Percentiles rank a stretch among this genome's conserved stretches.
These are phyloP conservation scores for Termitomyces sp. DNA, from an alignment of 768 basidiomycete genomes.

Conservation along the genomic window DNA sequence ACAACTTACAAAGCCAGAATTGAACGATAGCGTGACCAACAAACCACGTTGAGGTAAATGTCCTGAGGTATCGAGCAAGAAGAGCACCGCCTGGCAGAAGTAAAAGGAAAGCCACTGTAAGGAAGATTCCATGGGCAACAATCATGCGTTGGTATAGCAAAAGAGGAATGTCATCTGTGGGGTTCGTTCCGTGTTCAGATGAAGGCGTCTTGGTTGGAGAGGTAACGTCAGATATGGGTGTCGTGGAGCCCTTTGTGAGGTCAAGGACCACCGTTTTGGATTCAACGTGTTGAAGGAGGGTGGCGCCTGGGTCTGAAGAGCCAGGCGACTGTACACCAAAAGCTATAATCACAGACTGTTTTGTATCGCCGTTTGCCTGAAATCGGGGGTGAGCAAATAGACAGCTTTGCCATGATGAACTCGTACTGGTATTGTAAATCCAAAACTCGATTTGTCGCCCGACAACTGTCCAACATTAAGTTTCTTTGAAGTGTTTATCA, in stretches of 20 bases:
- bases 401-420: not conserved
- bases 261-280: slow-evolving; percentile 40
- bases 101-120: slow-evolving; percentile 46
- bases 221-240: slow-evolving; percentile 15
- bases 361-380: slow-evolving; percentile 39
- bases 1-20: slow-evolving; percentile 38
- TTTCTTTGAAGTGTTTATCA: not conserved
- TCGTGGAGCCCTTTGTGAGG: slow-evolving; percentile 35
- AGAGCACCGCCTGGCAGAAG: slow-evolving; percentile 52
- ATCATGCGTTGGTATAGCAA: slow-evolving; percentile 45
- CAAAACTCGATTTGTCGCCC: slow-evolving; percentile 38
- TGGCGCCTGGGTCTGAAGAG: slow-evolving; percentile 41
- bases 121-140: slow-evolving; percentile 53
- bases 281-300: slow-evolving; percentile 44
- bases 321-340: slow-evolving; percentile 47
- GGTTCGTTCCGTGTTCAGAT: slow-evolving; percentile 12
- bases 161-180: slow-evolving; percentile 32
- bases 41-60: slow-evolving; percentile 49
- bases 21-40: slow-evolving; percentile 48
- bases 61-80: slow-evolving; percentile 51
- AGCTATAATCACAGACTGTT: slow-evolving; percentile 55
- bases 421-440: not conserved
- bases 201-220: slow-evolving; percentile 15
- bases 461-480: slow-evolving; percentile 27
- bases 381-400: not conserved